Evolutionary conservation across 2,329 filamentous ascomycete species (phyloP).

Genomic region (Xylaria polymorpha): DNA sequence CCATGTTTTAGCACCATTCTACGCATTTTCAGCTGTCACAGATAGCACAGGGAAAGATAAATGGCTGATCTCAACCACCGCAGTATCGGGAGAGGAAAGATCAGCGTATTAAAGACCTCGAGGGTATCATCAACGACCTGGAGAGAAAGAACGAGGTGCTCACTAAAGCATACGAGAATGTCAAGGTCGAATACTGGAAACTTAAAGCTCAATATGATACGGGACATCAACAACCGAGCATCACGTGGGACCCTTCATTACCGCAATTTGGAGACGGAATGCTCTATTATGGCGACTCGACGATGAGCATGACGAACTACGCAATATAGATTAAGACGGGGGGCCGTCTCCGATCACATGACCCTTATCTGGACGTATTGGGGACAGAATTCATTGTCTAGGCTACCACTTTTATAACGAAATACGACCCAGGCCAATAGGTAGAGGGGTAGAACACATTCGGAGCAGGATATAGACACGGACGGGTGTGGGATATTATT

Average conservation of each 20-base stretch:
- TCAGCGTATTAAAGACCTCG: constrained; percentile 72
- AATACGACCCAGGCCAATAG: not conserved
- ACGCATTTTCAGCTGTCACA: not conserved
- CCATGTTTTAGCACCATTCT: not conserved
- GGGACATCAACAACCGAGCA: not conserved
- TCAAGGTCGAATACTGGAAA: constrained; percentile 59
- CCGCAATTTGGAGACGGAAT: constrained; percentile 4
- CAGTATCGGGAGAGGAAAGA: constrained; percentile 70
- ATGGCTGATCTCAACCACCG: not conserved
- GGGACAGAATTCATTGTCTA: not conserved
- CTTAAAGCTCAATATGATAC: constrained; percentile 47
- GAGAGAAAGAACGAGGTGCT: constrained; percentile 67
- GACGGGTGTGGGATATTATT: not conserved
- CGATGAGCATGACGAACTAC: not conserved
- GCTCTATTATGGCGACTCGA: not conserved
- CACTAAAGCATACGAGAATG: constrained; percentile 63
- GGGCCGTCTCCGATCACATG: not conserved
- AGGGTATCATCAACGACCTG: constrained; percentile 64
- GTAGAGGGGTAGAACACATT: not conserved
- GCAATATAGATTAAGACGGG: not conserved
- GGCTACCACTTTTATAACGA: constrained; percentile 1
- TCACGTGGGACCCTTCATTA: constrained; percentile 10
- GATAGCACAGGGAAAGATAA: not conserved
- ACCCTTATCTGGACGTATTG: not conserved
- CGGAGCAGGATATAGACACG: not conserved